Conservation (phyloP, 352 stramenopile genomes). For the Pythium plurisporium region DNA sequence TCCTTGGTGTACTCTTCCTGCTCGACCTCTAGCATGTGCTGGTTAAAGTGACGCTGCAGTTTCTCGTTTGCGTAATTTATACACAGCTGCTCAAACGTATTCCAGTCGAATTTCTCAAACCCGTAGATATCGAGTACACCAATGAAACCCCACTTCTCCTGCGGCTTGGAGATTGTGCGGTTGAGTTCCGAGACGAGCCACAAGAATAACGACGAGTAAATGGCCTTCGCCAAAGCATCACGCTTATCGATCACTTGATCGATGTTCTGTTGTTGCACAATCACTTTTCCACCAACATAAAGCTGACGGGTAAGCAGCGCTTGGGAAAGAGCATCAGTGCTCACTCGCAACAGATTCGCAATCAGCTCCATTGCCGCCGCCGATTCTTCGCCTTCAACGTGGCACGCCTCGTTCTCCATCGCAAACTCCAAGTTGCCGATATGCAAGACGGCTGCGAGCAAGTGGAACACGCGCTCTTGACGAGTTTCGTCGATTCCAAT, state of each 20-base stretch:
- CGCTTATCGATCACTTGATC: slow-evolving; percentile 87
- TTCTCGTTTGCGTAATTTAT: slow-evolving; percentile 97
- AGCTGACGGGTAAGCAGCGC: slow-evolving; percentile 80
- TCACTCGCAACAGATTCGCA: slow-evolving; percentile 73
- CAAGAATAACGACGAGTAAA: slow-evolving; percentile 92
- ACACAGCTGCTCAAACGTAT: slow-evolving; percentile 95
- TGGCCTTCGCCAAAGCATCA: slow-evolving; percentile 88
- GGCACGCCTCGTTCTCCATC: slow-evolving; percentile 78
- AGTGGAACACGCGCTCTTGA: slow-evolving; percentile 82
- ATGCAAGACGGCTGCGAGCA: slow-evolving; percentile 83
- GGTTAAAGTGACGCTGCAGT: slow-evolving; percentile 92
- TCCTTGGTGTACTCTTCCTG: slow-evolving; percentile 97
- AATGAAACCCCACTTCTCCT: slow-evolving; percentile 90
- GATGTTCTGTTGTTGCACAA: slow-evolving; percentile 85
- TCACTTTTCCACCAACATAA: slow-evolving; percentile 87
- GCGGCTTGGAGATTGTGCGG: slow-evolving; percentile 75
- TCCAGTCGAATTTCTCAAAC: slow-evolving; percentile 96
- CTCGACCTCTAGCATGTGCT: slow-evolving; percentile 96
- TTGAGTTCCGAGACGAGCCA: slow-evolving; percentile 91
- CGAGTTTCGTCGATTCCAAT: slow-evolving; percentile 82
- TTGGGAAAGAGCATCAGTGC: slow-evolving; percentile 60
- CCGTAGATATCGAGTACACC: slow-evolving; percentile 97
- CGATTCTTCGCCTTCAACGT: slow-evolving; percentile 45
- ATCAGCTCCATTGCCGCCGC: slow-evolving; percentile 51
- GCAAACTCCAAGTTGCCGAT: slow-evolving; percentile 86